Evolutionary conservation across 306 rosid species (phyloP), one percentile per base, ranked within the genome.

Genomic region (Vachellia collinsii): DNA sequence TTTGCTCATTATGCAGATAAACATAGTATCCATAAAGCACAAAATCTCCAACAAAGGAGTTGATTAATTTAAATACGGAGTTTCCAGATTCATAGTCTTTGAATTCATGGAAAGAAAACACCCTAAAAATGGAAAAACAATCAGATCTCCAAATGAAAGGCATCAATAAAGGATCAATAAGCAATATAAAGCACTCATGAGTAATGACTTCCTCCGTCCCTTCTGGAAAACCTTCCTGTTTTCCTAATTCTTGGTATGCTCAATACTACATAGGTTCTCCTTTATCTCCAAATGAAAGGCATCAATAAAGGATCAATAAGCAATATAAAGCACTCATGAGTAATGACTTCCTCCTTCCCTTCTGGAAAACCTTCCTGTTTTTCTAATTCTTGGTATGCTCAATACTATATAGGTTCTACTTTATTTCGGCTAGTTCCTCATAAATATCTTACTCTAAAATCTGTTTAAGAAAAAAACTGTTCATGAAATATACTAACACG

Each of bases 1-100:
- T 22, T 58, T 76, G 19, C 43, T 62, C 66, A 74, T 61, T 74
- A 53, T 67, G 61, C 36, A 10, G 43, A 80, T 72, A 36, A 69
- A 68, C 68, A 67, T 58, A 56, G 29, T 64, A 71, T 62, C 48
- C 41, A 76, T 9, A 7, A 64, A 39, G 9, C 20, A 44, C 46
- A 44, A 36, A 76, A 44, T 65, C n/a, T 76, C 61, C 63, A 71
- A 80, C 42, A 71, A 64, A 10, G 12, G 68, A 6, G 37, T 53
- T 16, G 46, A 77, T 41, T 43, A 11, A 53, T n/a, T 75, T 58
- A 20, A 38, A 51, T 5, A 16, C 1, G 11, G 19, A 66, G 48
- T 66, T 42, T 42, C n/a, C 37, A n/a, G 37, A 43, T 22, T 59
- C 64, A 58, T n/a, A 8, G 62, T 20, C 34, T 37, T 36, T 38